These are phyloP conservation scores for Sphagnurus paluster DNA, from an alignment of 1,284 basidiomycete species.

Conservation along the genomic window DNA sequence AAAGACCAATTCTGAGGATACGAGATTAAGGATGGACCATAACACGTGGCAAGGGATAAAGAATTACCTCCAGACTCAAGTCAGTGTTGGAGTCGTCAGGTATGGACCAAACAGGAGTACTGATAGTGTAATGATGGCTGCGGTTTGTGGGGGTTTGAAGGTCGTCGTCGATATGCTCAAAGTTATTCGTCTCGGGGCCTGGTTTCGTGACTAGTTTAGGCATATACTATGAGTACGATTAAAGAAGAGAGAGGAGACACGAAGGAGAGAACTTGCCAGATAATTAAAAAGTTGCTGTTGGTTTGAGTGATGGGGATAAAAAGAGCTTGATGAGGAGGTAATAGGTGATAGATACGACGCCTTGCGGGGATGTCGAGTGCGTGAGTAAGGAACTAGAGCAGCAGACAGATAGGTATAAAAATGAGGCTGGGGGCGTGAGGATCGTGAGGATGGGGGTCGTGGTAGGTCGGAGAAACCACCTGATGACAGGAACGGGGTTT, in stretches of 20 bases:
- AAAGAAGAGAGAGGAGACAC: conserved; percentile 27
- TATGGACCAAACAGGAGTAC: conserved; percentile 39
- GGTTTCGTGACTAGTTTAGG: conserved; percentile 59
- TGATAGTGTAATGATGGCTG: conserved; percentile 38
- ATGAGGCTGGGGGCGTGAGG: conserved; percentile 51
- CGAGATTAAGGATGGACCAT: conserved; percentile 21
- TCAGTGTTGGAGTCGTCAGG: conserved; percentile 33
- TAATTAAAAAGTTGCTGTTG: conserved; percentile 53
- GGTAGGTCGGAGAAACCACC: conserved; percentile 21
- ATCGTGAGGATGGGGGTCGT: conserved; percentile 32
- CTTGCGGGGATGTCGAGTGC: conserved; percentile 26
- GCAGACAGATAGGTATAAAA: conserved; percentile 63
- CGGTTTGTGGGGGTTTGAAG: conserved; percentile 39
- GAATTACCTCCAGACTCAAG: conserved; percentile 38
- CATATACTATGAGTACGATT: conserved; percentile 47
- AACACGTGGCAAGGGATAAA: conserved; percentile 30
- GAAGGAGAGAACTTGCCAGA: conserved; percentile 46
- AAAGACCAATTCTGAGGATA: conserved; percentile 46
- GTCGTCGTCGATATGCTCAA: conserved; percentile 41
- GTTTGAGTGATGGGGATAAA: conserved; percentile 44
- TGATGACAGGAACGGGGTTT: conserved; percentile 32
- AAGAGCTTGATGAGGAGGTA: conserved; percentile 33
- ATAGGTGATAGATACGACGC: conserved; percentile 39
- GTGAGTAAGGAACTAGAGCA: conserved; percentile 23
- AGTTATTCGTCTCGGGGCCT: conserved; percentile 37